phyloP scores from a whole-genome alignment of 495 filamentous ascomycete species.

The Xylaria palmicola region DNA sequence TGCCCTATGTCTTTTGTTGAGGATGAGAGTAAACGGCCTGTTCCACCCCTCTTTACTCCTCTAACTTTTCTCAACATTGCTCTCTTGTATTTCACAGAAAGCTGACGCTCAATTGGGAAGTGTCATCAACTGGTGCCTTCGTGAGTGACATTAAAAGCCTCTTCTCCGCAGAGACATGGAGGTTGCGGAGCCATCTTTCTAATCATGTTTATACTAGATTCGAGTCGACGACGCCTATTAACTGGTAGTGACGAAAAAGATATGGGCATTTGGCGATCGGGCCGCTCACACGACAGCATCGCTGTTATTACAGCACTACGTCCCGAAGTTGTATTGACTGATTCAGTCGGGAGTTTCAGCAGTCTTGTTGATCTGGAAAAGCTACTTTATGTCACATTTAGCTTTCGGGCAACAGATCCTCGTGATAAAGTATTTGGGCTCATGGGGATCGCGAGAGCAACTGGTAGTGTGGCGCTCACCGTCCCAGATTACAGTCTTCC shows the following conservation, averaged over 20 bases:
- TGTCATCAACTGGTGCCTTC: not conserved
- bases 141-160: not conserved
- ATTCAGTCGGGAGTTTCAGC: not conserved
- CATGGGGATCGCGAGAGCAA: not conserved
- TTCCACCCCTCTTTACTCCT: no score
- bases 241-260: not conserved
- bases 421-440: constrained; percentile 1
- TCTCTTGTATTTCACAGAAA: not conserved
- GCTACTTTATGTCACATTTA: not conserved
- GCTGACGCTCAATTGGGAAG: not conserved
- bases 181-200: no score
- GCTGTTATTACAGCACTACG: not conserved
- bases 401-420: not conserved
- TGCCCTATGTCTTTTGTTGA: no score
- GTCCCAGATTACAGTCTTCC: not conserved
- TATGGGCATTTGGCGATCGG: not conserved
- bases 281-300: not conserved
- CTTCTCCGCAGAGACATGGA: no score
- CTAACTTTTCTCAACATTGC: no score
- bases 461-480: not conserved
- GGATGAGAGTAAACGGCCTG: no score
- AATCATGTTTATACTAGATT: not conserved
- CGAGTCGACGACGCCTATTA: not conserved
- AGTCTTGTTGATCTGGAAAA: not conserved
- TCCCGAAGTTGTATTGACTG: not conserved